Evolutionary conservation across 2,329 filamentous ascomycete genomes (phyloP).

Genomic region (Pseudofabraea citricarpa): DNA sequence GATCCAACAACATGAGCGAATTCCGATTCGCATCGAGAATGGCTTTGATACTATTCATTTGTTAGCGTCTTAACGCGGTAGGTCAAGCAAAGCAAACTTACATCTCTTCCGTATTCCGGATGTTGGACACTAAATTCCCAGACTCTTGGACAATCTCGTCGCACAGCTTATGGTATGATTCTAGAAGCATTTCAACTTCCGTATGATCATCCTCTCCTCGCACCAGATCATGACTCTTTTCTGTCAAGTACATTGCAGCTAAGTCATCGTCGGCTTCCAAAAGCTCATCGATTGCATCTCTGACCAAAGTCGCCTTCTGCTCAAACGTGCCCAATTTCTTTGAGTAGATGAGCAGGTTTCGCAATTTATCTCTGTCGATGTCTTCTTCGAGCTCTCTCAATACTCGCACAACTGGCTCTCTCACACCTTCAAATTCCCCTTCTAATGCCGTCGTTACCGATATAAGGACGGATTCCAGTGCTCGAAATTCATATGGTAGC

Average conservation of each 20-base stretch:
- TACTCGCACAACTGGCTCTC: constrained; percentile 86
- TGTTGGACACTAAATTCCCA: constrained; percentile 87
- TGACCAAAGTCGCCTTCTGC: constrained; percentile 89
- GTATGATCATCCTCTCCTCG: constrained; percentile 84
- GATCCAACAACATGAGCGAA: constrained; percentile 91
- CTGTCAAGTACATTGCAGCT: constrained; percentile 90
- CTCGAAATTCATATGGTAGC: constrained; percentile 92
- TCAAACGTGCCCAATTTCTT: constrained; percentile 97
- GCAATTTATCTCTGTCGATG: constrained; percentile 89
- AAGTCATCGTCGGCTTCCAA: constrained; percentile 95
- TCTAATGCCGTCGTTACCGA: constrained; percentile 90
- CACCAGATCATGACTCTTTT: constrained; percentile 70
- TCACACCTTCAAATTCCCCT: constrained; percentile 88
- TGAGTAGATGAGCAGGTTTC: constrained; percentile 85
- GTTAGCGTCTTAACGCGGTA: constrained; percentile 9
- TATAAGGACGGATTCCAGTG: constrained; percentile 89
- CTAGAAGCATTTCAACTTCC: constrained; percentile 93
- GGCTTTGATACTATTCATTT: constrained; percentile 68
- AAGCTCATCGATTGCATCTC: constrained; percentile 91
- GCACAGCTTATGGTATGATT: constrained; percentile 96
- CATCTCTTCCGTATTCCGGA: constrained; percentile 98
- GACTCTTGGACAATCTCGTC: constrained; percentile 97
- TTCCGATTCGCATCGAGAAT: constrained; percentile 98
- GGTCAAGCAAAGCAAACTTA: constrained; percentile 39
- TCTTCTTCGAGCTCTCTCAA: constrained; percentile 91